Conservation (phyloP, 202 grass and related monocot species). For the Schoenoplectus triqueter region DNA sequence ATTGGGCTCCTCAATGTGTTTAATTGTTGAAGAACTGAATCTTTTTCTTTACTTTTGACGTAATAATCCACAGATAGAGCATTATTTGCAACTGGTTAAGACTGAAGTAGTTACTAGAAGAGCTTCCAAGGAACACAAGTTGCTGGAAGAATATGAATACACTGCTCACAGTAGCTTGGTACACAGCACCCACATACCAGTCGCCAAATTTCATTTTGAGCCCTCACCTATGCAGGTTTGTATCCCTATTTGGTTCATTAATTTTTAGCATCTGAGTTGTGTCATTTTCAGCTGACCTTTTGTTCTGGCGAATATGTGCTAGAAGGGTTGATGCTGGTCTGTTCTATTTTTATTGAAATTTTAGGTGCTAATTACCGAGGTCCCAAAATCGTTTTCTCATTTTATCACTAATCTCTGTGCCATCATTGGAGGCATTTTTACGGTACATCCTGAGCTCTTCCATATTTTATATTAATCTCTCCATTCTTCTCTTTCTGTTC, state of each 20-base stretch:
- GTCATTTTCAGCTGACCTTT: not conserved
- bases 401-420: slow-evolving; percentile 98
- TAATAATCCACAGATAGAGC: slow-evolving; percentile 80
- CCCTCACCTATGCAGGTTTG: slow-evolving; percentile 94
- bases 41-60: slow-evolving; percentile 25
- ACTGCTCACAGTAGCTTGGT: slow-evolving; percentile 95
- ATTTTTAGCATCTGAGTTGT: not conserved
- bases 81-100: slow-evolving; percentile 97
- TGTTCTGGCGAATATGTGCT: not conserved
- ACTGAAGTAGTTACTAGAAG: slow-evolving; percentile 58
- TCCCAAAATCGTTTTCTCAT: slow-evolving; percentile 88
- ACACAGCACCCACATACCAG: slow-evolving; percentile 62
- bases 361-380: slow-evolving; percentile 93
- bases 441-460: too few relatives aligned
- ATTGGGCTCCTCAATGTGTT: not conserved
- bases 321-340: not conserved
- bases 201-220: slow-evolving; percentile 91
- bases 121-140: slow-evolving; percentile 60
- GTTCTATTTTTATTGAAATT: slow-evolving; percentile 25
- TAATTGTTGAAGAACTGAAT: not conserved
- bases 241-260: not conserved
- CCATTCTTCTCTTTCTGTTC: slow-evolving; percentile 1
- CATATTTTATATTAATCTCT: slow-evolving; percentile 1
- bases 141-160: slow-evolving; percentile 98
- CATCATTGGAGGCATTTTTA: slow-evolving; percentile 58